Conservation (phyloP, 768 basidiomycete genomes). For the Tylopilus sp. region DNA sequence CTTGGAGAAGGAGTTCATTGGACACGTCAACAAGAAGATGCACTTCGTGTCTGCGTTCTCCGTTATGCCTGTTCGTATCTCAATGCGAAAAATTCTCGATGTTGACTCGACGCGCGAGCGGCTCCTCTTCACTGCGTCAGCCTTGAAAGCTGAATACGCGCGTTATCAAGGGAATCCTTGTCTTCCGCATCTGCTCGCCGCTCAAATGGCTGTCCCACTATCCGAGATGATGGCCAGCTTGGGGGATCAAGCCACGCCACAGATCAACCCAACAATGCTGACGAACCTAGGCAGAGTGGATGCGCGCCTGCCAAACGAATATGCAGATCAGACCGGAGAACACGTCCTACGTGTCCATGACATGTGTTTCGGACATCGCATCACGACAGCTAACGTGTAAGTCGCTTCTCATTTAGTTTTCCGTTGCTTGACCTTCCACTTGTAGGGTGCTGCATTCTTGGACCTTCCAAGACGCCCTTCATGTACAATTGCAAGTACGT, state of each 20-base stretch:
- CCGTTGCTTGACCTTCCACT: not conserved
- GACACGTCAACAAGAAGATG: not conserved
- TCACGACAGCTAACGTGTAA: conserved; percentile 2
- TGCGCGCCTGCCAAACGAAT: not conserved
- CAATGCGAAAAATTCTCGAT: conserved; percentile 2
- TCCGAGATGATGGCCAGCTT: not conserved
- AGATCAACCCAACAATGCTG: not conserved
- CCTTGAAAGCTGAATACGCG: not conserved
- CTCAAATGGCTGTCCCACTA: not conserved
- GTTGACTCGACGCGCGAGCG: not conserved
- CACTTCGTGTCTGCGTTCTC: conserved; percentile 2
- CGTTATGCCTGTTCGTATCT: conserved; percentile 1
- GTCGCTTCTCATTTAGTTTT: not conserved
- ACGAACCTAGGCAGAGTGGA: conserved; percentile 1
- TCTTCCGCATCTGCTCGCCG: conserved; percentile 2
- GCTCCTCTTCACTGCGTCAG: not conserved
- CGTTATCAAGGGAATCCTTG: not conserved
- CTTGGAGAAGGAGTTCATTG: not conserved
- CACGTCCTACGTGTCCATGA: not conserved
- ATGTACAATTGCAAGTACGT: conserved; percentile 3
- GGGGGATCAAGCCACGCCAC: not conserved
- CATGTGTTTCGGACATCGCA: conserved; percentile 1
- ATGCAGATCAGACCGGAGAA: not conserved
- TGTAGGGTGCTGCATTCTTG: conserved; percentile 2
- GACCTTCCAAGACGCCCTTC: not conserved